A percentile compares a stretch with the other conserved stretches of the same genome.
Conservation (phyloP, 2,329 filamentous ascomycete species). For the Apiospora hydei region DNA sequence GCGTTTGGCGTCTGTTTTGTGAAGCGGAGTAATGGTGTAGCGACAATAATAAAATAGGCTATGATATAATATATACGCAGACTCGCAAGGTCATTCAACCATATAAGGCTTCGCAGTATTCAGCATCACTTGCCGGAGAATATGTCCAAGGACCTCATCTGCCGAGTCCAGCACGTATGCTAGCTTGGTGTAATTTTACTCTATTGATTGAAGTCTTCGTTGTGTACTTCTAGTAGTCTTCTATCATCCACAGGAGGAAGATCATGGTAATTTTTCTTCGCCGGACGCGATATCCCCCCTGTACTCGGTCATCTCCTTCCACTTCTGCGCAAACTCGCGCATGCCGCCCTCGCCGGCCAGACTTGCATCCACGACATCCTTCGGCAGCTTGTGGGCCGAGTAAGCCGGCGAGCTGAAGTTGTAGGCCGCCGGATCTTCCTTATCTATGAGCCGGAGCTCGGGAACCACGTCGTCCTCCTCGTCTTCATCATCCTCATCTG, state of each 20-base stretch:
- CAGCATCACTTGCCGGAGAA: neutral
- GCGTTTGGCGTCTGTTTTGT: neutral
- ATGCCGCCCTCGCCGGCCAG: conserved; percentile 75
- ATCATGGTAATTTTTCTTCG: conserved; percentile 34
- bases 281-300: conserved; percentile 39
- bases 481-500: conserved; percentile 49
- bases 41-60: neutral
- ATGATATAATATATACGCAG: neutral
- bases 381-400: conserved; percentile 93
- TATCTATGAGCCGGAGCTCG: conserved; percentile 82
- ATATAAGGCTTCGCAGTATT: neutral
- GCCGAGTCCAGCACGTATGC: neutral
- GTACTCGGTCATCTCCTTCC: conserved; percentile 64
- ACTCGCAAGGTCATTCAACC: neutral
- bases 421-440: conserved; percentile 87
- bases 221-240: neutral
- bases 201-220: neutral
- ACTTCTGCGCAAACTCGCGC: conserved; percentile 79
- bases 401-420: conserved; percentile 87
- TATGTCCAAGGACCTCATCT: neutral
- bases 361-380: conserved; percentile 83
- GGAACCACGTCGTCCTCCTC: conserved; percentile 68
- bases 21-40: neutral
- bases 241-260: neutral
- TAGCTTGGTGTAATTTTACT: neutral